A percentile compares a stretch with the other conserved stretches of the same genome.
These are phyloP conservation scores for Drechmeria coniospora DNA, from an alignment of 2,329 filamentous ascomycete genomes.

Conservation along the genomic window DNA sequence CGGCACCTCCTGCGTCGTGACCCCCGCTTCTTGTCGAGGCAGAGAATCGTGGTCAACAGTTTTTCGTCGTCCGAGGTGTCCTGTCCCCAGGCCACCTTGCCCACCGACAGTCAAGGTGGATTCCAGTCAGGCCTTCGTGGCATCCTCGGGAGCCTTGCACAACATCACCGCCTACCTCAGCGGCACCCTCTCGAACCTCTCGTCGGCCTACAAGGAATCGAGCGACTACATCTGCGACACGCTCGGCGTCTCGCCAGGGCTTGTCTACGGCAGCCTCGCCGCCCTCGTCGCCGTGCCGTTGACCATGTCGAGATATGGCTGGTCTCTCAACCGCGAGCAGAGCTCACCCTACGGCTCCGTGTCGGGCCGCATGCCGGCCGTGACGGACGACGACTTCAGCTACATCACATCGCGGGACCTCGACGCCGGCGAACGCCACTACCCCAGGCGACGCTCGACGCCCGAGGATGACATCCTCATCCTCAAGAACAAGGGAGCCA, in stretches of 20 bases:
- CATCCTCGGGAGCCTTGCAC: constrained; percentile 48
- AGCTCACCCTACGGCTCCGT: constrained; percentile 37
- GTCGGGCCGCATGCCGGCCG: constrained; percentile 36
- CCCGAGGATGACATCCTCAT: constrained; percentile 55
- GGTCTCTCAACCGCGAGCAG: constrained; percentile 27
- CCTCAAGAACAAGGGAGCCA: constrained; percentile 50
- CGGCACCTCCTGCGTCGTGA: neutral
- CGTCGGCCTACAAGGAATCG: constrained; percentile 29
- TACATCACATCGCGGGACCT: constrained; percentile 73
- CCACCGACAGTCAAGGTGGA: constrained; percentile 40
- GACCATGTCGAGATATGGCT: constrained; percentile 40
- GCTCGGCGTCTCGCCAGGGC: constrained; percentile 30
- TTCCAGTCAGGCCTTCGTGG: constrained; percentile 41
- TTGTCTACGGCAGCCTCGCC: constrained; percentile 35
- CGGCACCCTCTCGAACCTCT: constrained; percentile 32
- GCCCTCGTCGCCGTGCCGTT: constrained; percentile 33
- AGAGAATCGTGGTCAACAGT: neutral
- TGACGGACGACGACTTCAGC: constrained; percentile 63
- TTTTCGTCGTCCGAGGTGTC: constrained; percentile 17
- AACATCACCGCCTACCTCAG: constrained; percentile 44
- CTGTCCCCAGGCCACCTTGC: constrained; percentile 19
- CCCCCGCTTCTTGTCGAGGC: neutral
- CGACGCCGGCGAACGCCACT: constrained; percentile 28
- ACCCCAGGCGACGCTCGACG: constrained; percentile 20
- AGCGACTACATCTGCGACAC: constrained; percentile 36